A percentile compares a stretch with the other conserved stretches of the same genome.
These are phyloP conservation scores for Schwanniomyces polymorphus DNA, from an alignment of 805 yeast genomes.

Conservation along the genomic window DNA sequence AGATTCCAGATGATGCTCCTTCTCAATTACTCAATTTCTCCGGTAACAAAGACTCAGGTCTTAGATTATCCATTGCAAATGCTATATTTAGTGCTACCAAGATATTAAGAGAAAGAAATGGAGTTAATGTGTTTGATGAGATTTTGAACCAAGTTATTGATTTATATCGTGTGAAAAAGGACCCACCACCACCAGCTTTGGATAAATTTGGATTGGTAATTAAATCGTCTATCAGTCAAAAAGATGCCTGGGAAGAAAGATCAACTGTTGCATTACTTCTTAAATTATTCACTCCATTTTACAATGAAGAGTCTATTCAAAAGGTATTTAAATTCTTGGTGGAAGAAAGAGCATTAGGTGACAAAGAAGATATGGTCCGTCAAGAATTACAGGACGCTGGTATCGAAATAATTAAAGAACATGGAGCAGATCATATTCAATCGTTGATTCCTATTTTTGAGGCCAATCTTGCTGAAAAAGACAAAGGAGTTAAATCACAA, in stretches of 20 bases:
- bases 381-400: conserved; percentile 92
- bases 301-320: conserved; percentile 39
- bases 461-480: conserved; percentile 52
- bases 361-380: conserved; percentile 68
- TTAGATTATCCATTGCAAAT: conserved; percentile 71
- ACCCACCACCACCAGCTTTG: conserved; percentile 72
- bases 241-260: conserved; percentile 83
- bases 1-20: conserved; percentile 47
- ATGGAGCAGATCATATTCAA: conserved; percentile 71
- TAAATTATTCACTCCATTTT: conserved; percentile 54
- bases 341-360: conserved; percentile 68
- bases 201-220: conserved; percentile 82
- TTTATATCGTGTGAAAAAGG: conserved; percentile 58
- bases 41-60: conserved; percentile 58
- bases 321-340: conserved; percentile 63
- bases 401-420: conserved; percentile 60
- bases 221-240: conserved; percentile 56
- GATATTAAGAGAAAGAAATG: conserved; percentile 19
- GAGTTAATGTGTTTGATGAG: conserved; percentile 19
- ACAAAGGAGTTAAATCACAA: conserved; percentile 47
- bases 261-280: conserved; percentile 77
- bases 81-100: conserved; percentile 63
- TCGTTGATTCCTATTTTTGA: conserved; percentile 81
- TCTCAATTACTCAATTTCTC: conserved; percentile 49
- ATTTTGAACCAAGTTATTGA: conserved; percentile 49